A percentile compares a stretch with the other conserved stretches of the same genome.
These are phyloP conservation scores for Teratosphaeria destructans DNA, from an alignment of 2,329 filamentous ascomycete genomes.

Conservation along the genomic window DNA sequence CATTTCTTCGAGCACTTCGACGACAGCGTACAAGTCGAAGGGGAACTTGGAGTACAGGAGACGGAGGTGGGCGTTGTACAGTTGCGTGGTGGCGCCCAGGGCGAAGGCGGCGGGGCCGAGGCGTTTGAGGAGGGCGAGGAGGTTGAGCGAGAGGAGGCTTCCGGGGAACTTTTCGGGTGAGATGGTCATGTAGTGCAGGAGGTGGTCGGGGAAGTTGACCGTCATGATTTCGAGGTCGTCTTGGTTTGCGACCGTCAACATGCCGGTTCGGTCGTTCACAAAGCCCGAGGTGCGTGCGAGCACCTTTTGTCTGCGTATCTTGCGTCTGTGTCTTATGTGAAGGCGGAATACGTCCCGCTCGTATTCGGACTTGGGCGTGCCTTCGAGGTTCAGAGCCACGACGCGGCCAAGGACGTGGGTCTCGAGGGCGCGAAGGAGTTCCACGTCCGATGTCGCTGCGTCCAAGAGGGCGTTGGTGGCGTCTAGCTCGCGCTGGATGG, in stretches of 20 bases:
- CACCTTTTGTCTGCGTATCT: not conserved
- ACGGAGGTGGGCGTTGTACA: conserved; percentile 58
- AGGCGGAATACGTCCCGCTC: not conserved
- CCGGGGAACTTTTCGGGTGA: conserved; percentile 46
- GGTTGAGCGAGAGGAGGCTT: conserved; percentile 49
- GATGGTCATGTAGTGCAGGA: conserved; percentile 12
- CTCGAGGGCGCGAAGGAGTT: conserved; percentile 58
- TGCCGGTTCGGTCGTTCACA: not conserved
- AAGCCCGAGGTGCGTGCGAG: not conserved
- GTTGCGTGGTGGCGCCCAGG: conserved; percentile 56
- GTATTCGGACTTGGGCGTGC: not conserved
- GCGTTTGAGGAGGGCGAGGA: conserved; percentile 58
- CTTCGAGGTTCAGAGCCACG: conserved; percentile 1
- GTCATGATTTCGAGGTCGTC: conserved; percentile 7
- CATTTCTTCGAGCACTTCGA: conserved; percentile 56
- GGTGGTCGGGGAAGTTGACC: conserved; percentile 8
- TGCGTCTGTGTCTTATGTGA: not conserved
- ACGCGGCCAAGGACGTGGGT: conserved; percentile 49
- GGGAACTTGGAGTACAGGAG: conserved; percentile 50
- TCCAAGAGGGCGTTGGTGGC: conserved; percentile 34
- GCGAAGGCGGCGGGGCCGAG: conserved; percentile 61
- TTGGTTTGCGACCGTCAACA: not conserved
- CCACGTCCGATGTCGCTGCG: conserved; percentile 48
- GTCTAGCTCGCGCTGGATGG: not conserved
- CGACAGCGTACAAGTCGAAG: conserved; percentile 46